A percentile compares a stretch with the other conserved stretches of the same genome.
phyloP scores from a whole-genome alignment of 345 rosid genomes.

The Alliaria petiolata region DNA sequence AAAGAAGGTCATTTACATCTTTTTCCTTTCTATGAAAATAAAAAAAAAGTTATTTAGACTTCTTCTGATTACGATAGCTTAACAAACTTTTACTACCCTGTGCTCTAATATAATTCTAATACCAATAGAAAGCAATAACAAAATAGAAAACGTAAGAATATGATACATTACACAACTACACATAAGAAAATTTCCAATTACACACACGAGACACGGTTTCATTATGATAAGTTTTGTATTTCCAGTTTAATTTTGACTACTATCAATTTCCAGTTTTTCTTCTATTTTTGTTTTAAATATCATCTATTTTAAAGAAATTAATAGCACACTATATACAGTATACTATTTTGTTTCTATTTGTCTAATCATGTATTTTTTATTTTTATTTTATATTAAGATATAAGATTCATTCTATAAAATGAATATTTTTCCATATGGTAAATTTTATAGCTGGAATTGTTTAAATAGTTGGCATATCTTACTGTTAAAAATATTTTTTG shows the following conservation, averaged over 20 bases:
- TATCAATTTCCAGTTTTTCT: neutral
- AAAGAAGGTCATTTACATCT: too few species aligned
- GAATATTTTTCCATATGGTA: neutral
- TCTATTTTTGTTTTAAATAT: neutral
- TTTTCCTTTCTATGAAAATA: too few species aligned
- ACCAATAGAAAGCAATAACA: neutral
- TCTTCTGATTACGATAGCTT: too few species aligned
- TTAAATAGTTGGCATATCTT: neutral
- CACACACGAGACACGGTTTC: neutral
- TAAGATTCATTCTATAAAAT: neutral
- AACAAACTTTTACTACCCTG: too few species aligned
- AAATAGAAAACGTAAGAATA: neutral
- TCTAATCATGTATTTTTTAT: too few species aligned
- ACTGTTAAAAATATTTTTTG: neutral
- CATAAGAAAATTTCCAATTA: neutral
- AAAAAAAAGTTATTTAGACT: too few species aligned
- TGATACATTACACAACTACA: neutral
- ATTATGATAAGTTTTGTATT: neutral
- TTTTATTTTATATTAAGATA: too few species aligned
- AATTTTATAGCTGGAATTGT: neutral
- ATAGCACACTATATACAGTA: neutral
- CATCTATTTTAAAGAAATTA: neutral
- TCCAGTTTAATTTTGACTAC: too few species aligned
- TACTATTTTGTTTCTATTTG: neutral
- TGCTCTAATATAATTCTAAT: too few species aligned